These are phyloP conservation scores for Cubamyces lactineus DNA, from an alignment of 768 basidiomycete species.

Conservation along the genomic window DNA sequence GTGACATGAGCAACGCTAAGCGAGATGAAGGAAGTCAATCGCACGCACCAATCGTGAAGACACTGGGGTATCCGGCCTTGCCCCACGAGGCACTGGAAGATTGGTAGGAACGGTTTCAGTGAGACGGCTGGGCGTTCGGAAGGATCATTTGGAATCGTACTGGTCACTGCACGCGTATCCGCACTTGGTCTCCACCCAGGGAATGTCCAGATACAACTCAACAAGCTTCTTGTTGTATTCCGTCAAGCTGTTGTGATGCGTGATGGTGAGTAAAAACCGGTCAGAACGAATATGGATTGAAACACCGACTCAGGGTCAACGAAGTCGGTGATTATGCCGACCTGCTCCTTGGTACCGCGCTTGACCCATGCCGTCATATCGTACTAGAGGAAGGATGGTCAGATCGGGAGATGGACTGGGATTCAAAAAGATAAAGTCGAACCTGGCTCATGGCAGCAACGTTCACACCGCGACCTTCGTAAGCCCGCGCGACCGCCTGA, in stretches of 20 bases:
- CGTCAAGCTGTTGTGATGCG: constrained; percentile 59
- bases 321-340: constrained; percentile 85
- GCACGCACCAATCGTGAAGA: constrained; percentile 77
- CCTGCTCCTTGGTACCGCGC: constrained; percentile 57
- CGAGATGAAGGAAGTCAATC: constrained; percentile 17
- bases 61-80: constrained; percentile 83
- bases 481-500: constrained; percentile 83
- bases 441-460: constrained; percentile 88
- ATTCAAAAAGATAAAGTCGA: constrained; percentile 21
- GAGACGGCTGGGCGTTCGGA: constrained; percentile 27
- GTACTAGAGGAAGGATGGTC: constrained; percentile 49
- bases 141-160: constrained; percentile 45
- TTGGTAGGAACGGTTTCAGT: constrained; percentile 28
- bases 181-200: constrained; percentile 86
- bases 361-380: constrained; percentile 97
- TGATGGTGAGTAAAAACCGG: constrained; percentile 10
- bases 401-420: constrained; percentile 20
- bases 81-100: constrained; percentile 73
- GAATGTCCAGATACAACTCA: constrained; percentile 79
- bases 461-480: constrained; percentile 62
- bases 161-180: constrained; percentile 96
- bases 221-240: constrained; percentile 79
- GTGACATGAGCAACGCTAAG: constrained; percentile 16
- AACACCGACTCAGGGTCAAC: constrained; percentile 50
- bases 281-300: constrained; percentile 1